Evolutionary conservation across 768 basidiomycete species (phyloP).

Genomic region (Lepiota brunneoincarnata): DNA sequence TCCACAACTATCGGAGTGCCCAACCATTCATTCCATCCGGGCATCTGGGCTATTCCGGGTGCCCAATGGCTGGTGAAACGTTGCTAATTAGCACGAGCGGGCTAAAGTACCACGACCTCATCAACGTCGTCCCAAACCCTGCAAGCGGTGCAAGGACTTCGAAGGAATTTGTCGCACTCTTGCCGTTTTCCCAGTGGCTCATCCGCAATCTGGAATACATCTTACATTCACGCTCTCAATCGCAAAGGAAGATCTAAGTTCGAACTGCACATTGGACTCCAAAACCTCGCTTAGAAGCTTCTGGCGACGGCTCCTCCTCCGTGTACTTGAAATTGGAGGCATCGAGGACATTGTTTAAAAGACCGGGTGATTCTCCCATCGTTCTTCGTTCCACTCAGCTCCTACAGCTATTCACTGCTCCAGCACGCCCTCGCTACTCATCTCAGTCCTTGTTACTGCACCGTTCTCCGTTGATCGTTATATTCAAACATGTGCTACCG

Average conservation of each 20-base stretch:
- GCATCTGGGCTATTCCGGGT: not conserved
- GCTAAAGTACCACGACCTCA: not conserved
- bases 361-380: not conserved
- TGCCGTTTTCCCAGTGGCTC: slow-evolving; percentile 6
- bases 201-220: not conserved
- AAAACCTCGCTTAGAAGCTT: not conserved
- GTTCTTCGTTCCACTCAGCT: not conserved
- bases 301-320: not conserved
- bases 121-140: not conserved
- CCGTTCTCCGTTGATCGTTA: not conserved
- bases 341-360: not conserved
- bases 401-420: not conserved
- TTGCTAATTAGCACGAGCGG: not conserved
- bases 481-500: slow-evolving; percentile 39
- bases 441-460: not conserved
- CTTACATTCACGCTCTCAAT: not conserved
- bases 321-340: not conserved
- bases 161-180: slow-evolving; percentile 1
- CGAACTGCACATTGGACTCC: not conserved
- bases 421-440: not conserved
- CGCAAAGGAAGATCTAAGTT: not conserved
- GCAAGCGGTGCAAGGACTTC: not conserved
- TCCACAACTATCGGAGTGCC: too few relatives aligned
- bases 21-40: too few relatives aligned
- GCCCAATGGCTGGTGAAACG: too few relatives aligned